Evolutionary conservation across 108 stramenopile species (phyloP).

Genomic region (Cyclostephanos tholiformis): DNA sequence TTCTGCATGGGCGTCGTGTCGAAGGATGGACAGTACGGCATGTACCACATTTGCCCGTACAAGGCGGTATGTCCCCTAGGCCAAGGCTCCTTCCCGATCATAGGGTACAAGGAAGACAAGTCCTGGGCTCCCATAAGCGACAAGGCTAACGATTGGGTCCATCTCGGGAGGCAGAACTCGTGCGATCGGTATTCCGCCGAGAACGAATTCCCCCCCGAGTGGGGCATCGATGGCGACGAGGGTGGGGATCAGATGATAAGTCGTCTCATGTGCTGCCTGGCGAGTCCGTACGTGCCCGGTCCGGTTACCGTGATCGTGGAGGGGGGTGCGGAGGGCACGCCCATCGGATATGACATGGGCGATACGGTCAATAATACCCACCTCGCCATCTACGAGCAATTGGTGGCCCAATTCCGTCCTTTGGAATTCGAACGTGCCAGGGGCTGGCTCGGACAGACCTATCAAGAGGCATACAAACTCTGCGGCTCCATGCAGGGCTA

Average conservation of each 20-base stretch:
- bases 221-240: background rate
- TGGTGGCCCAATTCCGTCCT: background rate
- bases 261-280: background rate
- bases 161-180: background rate
- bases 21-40: background rate
- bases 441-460: background rate
- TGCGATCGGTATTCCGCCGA: background rate
- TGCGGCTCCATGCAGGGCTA: background rate
- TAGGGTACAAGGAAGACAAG: background rate
- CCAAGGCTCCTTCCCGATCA: background rate
- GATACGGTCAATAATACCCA: background rate
- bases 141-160: background rate
- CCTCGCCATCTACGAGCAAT: background rate
- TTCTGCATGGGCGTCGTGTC: background rate
- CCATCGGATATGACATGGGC: background rate
- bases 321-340: background rate
- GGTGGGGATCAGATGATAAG: background rate
- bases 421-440: background rate
- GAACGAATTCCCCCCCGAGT: background rate
- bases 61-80: slow-evolving; percentile 6
- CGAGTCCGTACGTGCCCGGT: background rate
- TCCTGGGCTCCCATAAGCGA: background rate
- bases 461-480: background rate
- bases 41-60: slow-evolving; percentile 1
- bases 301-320: background rate